phyloP scores from a whole-genome alignment of 371 early-diverging fungal species.

The Rhizomucor miehei region DNA sequence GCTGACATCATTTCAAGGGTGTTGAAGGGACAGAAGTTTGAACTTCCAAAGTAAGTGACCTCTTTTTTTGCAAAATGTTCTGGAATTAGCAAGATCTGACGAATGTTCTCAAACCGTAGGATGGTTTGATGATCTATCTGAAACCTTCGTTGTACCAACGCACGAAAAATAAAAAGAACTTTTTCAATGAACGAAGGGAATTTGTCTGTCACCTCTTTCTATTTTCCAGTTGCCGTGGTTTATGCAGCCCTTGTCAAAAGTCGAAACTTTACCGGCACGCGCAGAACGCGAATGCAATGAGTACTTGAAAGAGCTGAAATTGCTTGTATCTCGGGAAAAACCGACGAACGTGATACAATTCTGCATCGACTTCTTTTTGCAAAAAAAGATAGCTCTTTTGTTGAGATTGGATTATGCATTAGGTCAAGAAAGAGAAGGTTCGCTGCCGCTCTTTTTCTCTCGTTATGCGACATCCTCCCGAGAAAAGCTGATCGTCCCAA shows the following conservation, averaged over 20 bases:
- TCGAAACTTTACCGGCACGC: not conserved
- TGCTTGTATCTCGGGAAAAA: constrained; percentile 82
- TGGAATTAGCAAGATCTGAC: not conserved
- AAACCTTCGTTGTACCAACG: not conserved
- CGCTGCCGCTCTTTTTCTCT: too few species aligned
- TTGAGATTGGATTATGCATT: too few species aligned
- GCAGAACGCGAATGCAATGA: constrained; percentile 7
- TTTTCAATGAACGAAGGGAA: too few species aligned
- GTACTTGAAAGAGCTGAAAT: constrained; percentile 84
- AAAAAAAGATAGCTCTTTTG: constrained; percentile 28
- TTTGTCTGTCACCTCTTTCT: too few species aligned
- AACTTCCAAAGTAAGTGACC: constrained; percentile 53
- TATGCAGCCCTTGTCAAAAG: not conserved
- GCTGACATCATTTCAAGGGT: constrained; percentile 51
- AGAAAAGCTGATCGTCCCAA: too few species aligned
- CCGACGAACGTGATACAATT: not conserved
- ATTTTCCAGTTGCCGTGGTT: too few species aligned
- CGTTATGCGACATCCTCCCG: too few species aligned
- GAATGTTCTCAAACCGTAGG: constrained; percentile 1
- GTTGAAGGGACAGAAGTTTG: constrained; percentile 81
- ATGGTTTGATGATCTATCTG: constrained; percentile 10
- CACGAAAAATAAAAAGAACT: too few species aligned
- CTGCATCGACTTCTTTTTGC: constrained; percentile 39
- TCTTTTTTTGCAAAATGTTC: not conserved
- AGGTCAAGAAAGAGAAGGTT: too few species aligned